A percentile compares a stretch with the other conserved stretches of the same genome.
These are phyloP conservation scores for Hyaloperonospora brassicae DNA, from an alignment of 352 stramenopile species.

Conservation along the genomic window DNA sequence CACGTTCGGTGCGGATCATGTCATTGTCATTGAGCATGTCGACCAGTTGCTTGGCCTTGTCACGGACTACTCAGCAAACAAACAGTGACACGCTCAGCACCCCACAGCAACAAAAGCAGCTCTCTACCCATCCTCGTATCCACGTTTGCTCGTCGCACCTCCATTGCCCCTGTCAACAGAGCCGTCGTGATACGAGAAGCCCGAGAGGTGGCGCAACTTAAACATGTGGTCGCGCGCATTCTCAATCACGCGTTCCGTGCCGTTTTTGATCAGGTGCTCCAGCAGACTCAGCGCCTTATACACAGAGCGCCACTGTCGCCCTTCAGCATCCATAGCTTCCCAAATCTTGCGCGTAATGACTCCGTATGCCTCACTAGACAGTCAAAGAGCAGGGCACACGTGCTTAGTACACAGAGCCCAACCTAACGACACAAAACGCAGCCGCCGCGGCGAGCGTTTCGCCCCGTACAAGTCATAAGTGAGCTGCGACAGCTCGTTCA, in stretches of 20 bases:
- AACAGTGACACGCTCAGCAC: not conserved
- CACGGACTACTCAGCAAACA: conserved; percentile 45
- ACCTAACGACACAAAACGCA: not conserved
- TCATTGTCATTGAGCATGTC: conserved; percentile 86
- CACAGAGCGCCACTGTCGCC: conserved; percentile 92
- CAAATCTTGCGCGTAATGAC: conserved; percentile 93
- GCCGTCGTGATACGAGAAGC: conserved; percentile 87
- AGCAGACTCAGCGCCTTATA: conserved; percentile 95
- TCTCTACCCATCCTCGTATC: no score
- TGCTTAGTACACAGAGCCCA: not conserved
- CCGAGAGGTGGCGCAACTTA: conserved; percentile 78
- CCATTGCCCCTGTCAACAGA: conserved; percentile 78
- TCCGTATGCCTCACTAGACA: conserved; percentile 74
- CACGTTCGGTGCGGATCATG: conserved; percentile 78
- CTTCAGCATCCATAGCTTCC: conserved; percentile 87
- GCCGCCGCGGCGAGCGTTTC: not conserved
- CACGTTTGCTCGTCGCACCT: conserved; percentile 28
- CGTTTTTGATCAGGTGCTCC: conserved; percentile 98
- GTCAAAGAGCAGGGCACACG: not conserved
- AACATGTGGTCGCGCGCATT: conserved; percentile 93
- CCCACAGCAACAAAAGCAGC: conserved; percentile 4
- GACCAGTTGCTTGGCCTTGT: conserved; percentile 86
- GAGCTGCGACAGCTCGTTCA: conserved; percentile 97
- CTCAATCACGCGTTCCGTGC: conserved; percentile 95
- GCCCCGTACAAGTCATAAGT: conserved; percentile 90